Evolutionary conservation across 1,284 basidiomycete genomes (phyloP).

Genomic region (Ganoderma lucidum): DNA sequence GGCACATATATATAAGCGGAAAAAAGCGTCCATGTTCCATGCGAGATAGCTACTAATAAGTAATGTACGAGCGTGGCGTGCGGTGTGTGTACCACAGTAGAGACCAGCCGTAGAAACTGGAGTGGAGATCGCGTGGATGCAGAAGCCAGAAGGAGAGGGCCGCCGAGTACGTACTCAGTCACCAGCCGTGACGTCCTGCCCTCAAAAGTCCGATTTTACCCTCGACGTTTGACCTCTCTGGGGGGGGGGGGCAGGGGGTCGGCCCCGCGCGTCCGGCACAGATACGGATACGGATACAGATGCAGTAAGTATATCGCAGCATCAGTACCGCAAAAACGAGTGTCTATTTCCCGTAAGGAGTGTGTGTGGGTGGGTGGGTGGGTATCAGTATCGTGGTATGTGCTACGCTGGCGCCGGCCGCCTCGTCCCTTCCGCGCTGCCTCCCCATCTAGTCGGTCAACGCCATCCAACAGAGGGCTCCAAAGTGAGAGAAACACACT

Average conservation of each 20-base stretch:
- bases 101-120: not conserved
- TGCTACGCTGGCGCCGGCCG: slow-evolving; percentile 8
- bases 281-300: not conserved
- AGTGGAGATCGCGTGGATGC: no score
- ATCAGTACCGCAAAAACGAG: slow-evolving; percentile 3
- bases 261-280: slow-evolving; percentile 3
- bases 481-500: not conserved
- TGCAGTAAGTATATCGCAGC: no score
- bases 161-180: no score
- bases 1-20: not conserved
- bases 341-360: slow-evolving; percentile 15
- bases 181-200: not conserved
- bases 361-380: not conserved
- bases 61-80: not conserved
- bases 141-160: no score
- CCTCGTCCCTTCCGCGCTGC: not conserved
- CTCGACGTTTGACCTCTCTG: not conserved
- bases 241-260: no score
- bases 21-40: slow-evolving; percentile 3
- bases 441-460: not conserved
- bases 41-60: not conserved
- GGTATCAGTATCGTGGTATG: slow-evolving; percentile 8
- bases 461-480: not conserved
- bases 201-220: not conserved
- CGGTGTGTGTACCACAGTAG: not conserved